Conservation (phyloP, 495 filamentous ascomycete species). For the Evansstolkia leycettana region DNA sequence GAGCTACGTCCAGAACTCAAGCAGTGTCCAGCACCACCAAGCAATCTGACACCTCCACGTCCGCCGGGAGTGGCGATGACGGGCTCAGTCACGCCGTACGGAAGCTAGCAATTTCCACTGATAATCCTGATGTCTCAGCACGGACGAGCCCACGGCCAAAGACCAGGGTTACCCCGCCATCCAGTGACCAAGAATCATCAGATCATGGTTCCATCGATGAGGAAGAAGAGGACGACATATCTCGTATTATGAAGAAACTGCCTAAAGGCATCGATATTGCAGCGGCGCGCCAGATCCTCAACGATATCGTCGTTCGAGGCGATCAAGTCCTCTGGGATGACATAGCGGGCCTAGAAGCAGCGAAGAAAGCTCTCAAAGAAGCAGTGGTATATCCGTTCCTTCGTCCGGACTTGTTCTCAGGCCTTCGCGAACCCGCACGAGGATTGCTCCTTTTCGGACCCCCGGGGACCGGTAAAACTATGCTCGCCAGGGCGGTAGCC, state of each 20-base stretch:
- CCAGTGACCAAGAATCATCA: conserved; percentile 31
- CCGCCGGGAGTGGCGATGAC: conserved; percentile 19
- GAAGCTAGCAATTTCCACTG: conserved; percentile 12
- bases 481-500: conserved; percentile 90
- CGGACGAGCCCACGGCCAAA: conserved; percentile 17
- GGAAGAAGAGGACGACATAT: conserved; percentile 33
- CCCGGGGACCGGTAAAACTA: conserved; percentile 95
- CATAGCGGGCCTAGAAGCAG: conserved; percentile 79
- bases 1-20: conserved; percentile 16
- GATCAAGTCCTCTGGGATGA: conserved; percentile 95
- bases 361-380: conserved; percentile 89
- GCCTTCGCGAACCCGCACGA: conserved; percentile 82
- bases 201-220: conserved; percentile 15
- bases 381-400: conserved; percentile 96
- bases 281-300: conserved; percentile 83
- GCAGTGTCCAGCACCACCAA: conserved; percentile 3
- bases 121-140: conserved; percentile 4
- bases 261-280: conserved; percentile 68
- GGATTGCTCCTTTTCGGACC: conserved; percentile 97
- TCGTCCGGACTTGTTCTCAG: conserved; percentile 90
- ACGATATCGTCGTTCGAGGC: conserved; percentile 90
- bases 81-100: conserved; percentile 13
- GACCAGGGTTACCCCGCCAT: conserved; percentile 28
- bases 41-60: conserved; percentile 12
- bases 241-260: conserved; percentile 58